A percentile compares a stretch with the other conserved stretches of the same genome.
Evolutionary conservation across 768 basidiomycete genomes (phyloP).

Genomic region (Cytidiella melzeri): DNA sequence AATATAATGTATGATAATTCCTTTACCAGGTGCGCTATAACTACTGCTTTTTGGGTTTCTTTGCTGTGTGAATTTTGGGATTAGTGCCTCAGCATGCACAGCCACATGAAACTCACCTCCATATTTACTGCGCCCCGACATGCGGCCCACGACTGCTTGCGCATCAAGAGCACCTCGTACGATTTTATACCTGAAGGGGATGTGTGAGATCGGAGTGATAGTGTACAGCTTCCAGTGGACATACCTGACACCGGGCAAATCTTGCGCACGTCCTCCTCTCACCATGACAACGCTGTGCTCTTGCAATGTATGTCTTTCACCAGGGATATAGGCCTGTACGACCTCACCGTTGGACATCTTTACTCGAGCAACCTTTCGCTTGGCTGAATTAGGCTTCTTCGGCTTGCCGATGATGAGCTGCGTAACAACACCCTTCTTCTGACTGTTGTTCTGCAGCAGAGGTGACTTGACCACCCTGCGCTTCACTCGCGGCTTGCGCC

Average conservation of each 20-base stretch:
- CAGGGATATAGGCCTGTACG: constrained; percentile 90
- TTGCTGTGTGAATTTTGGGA: constrained; percentile 45
- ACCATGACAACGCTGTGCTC: constrained; percentile 95
- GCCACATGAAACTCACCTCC: constrained; percentile 51
- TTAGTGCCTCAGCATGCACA: constrained; percentile 10
- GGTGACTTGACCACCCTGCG: constrained; percentile 61
- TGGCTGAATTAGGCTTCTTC: constrained; percentile 98
- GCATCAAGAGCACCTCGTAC: constrained; percentile 92
- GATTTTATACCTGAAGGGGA: constrained; percentile 76
- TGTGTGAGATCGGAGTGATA: too few relatives aligned
- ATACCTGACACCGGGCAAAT: constrained; percentile 95
- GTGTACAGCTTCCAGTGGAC: background rate
- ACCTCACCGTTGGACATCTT: constrained; percentile 87
- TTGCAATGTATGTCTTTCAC: constrained; percentile 97
- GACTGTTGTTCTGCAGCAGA: constrained; percentile 70
- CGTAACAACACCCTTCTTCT: constrained; percentile 89
- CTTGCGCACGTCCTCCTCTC: constrained; percentile 93
- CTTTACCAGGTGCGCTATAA: too few relatives aligned
- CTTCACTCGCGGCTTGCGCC: constrained; percentile 52
- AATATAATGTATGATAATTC: too few relatives aligned
- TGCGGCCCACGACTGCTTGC: constrained; percentile 80
- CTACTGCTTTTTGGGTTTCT: constrained; percentile 79
- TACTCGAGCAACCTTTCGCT: constrained; percentile 93
- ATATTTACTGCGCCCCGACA: constrained; percentile 82
- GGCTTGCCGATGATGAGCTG: constrained; percentile 78